These are phyloP conservation scores for Clarireedia monteithiana DNA, from an alignment of 2,329 filamentous ascomycete genomes.

Conservation along the genomic window DNA sequence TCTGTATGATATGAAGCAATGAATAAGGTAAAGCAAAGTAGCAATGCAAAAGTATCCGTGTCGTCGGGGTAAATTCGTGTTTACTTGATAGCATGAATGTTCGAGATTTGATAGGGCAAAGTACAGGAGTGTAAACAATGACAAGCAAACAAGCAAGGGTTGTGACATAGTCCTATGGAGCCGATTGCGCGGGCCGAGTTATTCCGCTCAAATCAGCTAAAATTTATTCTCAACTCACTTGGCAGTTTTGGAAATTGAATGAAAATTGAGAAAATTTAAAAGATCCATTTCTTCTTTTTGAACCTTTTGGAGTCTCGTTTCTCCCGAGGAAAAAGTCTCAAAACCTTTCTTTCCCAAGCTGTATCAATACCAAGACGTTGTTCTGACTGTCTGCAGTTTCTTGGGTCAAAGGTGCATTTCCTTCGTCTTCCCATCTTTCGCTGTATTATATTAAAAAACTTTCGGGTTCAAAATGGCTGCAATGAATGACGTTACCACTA, in stretches of 20 bases:
- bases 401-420: conserved; percentile 4
- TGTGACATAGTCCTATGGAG: not conserved
- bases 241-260: too few species aligned
- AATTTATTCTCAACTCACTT: not conserved
- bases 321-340: not conserved
- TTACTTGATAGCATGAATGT: not conserved
- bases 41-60: not conserved
- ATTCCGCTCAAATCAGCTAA: not conserved
- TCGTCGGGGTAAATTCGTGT: not conserved
- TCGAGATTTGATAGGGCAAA: not conserved
- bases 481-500: conserved; percentile 24
- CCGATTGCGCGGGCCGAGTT: not conserved
- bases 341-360: not conserved
- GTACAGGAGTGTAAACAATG: conserved; percentile 2
- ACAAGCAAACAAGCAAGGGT: not conserved
- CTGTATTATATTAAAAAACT: conserved; percentile 2
- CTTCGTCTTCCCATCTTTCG: not conserved
- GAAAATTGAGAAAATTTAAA: not conserved
- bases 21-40: not conserved
- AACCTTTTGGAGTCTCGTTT: not conserved
- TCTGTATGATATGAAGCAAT: not conserved
- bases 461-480: conserved; percentile 20
- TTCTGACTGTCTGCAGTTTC: conserved; percentile 6
- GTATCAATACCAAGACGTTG: not conserved
- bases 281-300: not conserved